These are phyloP conservation scores for Plasmopara halstedii DNA, from an alignment of 352 stramenopile species.

Conservation along the genomic window DNA sequence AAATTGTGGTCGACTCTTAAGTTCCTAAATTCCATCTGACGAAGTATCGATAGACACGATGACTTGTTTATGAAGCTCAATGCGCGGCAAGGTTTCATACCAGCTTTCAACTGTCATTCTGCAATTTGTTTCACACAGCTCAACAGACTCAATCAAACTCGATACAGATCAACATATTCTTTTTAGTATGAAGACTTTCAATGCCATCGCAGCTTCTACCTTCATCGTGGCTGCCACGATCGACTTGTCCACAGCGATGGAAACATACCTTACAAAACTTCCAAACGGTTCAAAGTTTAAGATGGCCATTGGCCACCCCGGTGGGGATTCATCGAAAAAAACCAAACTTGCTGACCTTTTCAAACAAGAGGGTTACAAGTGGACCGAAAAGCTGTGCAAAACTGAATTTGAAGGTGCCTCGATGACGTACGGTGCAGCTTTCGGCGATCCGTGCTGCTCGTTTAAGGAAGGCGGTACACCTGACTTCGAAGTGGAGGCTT, in stretches of 20 bases:
- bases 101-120: slow-evolving; percentile 10
- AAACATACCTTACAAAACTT: slow-evolving; percentile 26
- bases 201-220: slow-evolving; percentile 13
- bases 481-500: slow-evolving; percentile 30
- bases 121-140: slow-evolving; percentile 14
- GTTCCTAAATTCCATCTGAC: neutral
- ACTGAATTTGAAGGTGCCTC: slow-evolving; percentile 16
- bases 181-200: slow-evolving; percentile 14
- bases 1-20: no score
- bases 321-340: slow-evolving; percentile 20
- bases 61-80: neutral
- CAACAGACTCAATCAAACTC: slow-evolving; percentile 8
- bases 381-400: slow-evolving; percentile 18
- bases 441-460: slow-evolving; percentile 50
- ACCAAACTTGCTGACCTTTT: slow-evolving; percentile 36
- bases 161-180: slow-evolving; percentile 1
- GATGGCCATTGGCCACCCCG: slow-evolving; percentile 31
- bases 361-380: slow-evolving; percentile 14
- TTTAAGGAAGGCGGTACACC: slow-evolving; percentile 29
- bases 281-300: slow-evolving; percentile 34
- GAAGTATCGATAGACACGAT: neutral
- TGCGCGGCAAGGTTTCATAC: neutral
- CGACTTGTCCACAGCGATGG: slow-evolving; percentile 12
- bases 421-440: slow-evolving; percentile 34
- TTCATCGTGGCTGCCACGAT: slow-evolving; percentile 15